Conservation (phyloP, 2,329 filamentous ascomycete species). For the Ceratocystis ficicola region DNA sequence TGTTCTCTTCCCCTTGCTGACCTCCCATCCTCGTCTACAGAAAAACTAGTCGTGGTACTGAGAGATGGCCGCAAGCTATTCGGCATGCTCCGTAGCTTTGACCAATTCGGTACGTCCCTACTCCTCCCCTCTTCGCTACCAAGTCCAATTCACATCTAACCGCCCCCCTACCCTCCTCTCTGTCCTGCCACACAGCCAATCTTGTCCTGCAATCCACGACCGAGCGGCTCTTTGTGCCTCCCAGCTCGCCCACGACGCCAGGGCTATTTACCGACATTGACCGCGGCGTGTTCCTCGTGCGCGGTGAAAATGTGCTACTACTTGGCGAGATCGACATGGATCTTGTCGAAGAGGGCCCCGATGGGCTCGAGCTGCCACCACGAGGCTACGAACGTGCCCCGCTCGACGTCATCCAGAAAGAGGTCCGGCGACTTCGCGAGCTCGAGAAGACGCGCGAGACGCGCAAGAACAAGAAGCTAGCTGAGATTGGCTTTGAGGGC, state of each 20-base stretch:
- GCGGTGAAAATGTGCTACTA: constrained; percentile 93
- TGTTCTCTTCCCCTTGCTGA: background rate
- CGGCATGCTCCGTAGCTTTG: constrained; percentile 87
- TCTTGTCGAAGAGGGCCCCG: constrained; percentile 73
- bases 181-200: constrained; percentile 53
- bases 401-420: constrained; percentile 54
- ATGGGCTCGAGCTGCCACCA: constrained; percentile 56
- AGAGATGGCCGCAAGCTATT: constrained; percentile 90
- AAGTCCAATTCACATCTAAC: constrained; percentile 40
- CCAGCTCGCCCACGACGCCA: constrained; percentile 34
- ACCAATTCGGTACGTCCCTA: constrained; percentile 75
- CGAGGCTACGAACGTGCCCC: constrained; percentile 53
- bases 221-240: constrained; percentile 65
- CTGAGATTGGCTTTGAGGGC: constrained; percentile 73
- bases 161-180: background rate
- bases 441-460: constrained; percentile 63
- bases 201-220: constrained; percentile 86
- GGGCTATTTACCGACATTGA: constrained; percentile 70
- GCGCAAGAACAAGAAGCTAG: constrained; percentile 55
- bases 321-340: constrained; percentile 95
- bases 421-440: constrained; percentile 60
- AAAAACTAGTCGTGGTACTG: constrained; percentile 86
- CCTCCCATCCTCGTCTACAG: constrained; percentile 37
- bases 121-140: constrained; percentile 9
- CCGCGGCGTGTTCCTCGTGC: constrained; percentile 78